phyloP scores from a whole-genome alignment of 495 filamentous ascomycete genomes.

The Pseudomonodictys pantanalensis region DNA sequence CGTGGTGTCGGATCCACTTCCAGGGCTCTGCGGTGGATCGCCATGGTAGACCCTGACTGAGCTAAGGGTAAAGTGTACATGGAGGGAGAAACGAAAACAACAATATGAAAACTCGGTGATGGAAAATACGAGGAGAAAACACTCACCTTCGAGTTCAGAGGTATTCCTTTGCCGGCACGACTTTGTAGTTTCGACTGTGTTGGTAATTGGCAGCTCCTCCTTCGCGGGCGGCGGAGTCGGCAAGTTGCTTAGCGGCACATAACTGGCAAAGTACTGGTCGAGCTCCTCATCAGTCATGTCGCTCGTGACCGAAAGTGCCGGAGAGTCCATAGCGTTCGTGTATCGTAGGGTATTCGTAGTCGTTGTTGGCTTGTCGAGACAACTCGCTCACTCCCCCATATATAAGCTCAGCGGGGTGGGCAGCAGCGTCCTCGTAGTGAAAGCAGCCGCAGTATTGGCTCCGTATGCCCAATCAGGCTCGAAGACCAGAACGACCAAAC shows the following conservation, averaged over 20 bases:
- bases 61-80: too few species aligned
- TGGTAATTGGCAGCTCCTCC: not conserved
- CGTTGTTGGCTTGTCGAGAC: too few species aligned
- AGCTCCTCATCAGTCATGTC: conserved; percentile 28
- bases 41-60: too few species aligned
- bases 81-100: not conserved
- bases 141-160: conserved; percentile 29
- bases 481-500: not conserved
- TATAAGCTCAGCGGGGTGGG: too few species aligned
- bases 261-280: conserved; percentile 56
- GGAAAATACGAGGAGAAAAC: not conserved
- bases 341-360: not conserved
- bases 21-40: too few species aligned
- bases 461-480: not conserved
- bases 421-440: too few species aligned
- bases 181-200: too few species aligned
- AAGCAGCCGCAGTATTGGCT: not conserved
- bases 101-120: not conserved
- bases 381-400: not conserved
- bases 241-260: conserved; percentile 58
- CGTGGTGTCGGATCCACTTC: too few species aligned
- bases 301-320: conserved; percentile 1
- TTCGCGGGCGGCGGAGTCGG: conserved; percentile 57
- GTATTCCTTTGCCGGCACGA: not conserved
- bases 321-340: conserved; percentile 2